These are phyloP conservation scores for Globisporangium paddicum DNA, from an alignment of 352 stramenopile species.

Conservation along the genomic window DNA sequence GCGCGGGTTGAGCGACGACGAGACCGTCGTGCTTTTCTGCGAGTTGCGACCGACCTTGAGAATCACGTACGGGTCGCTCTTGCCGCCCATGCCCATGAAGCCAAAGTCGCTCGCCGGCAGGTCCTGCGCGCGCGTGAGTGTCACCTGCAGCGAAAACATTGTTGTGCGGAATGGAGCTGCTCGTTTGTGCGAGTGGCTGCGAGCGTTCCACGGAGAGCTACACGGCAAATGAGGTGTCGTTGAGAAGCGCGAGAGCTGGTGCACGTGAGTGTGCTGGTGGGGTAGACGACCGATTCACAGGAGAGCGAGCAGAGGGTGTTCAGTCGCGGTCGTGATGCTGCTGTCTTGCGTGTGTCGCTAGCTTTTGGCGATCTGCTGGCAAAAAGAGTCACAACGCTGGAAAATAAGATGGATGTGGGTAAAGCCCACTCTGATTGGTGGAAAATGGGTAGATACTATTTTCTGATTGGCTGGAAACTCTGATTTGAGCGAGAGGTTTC, in stretches of 20 bases:
- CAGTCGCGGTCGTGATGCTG: neutral
- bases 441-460: neutral
- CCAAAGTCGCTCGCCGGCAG: conserved; percentile 54
- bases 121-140: conserved; percentile 42
- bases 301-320: neutral
- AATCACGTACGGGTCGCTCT: conserved; percentile 72
- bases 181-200: too few relatives aligned
- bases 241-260: neutral
- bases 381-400: too few relatives aligned
- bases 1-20: conserved; percentile 40
- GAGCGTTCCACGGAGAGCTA: neutral
- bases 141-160: conserved; percentile 60
- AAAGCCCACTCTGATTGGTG: neutral
- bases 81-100: conserved; percentile 66
- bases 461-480: neutral
- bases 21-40: conserved; percentile 51
- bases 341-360: neutral
- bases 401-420: neutral
- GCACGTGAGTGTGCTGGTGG: neutral
- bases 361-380: neutral
- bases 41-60: conserved; percentile 45
- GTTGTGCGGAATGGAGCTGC: neutral
- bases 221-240: neutral
- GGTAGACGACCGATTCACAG: neutral
- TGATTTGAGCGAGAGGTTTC: conserved; percentile 1